These are phyloP conservation scores for Aspergillus bertholletiae DNA, from an alignment of 495 filamentous ascomycete genomes.

Conservation along the genomic window DNA sequence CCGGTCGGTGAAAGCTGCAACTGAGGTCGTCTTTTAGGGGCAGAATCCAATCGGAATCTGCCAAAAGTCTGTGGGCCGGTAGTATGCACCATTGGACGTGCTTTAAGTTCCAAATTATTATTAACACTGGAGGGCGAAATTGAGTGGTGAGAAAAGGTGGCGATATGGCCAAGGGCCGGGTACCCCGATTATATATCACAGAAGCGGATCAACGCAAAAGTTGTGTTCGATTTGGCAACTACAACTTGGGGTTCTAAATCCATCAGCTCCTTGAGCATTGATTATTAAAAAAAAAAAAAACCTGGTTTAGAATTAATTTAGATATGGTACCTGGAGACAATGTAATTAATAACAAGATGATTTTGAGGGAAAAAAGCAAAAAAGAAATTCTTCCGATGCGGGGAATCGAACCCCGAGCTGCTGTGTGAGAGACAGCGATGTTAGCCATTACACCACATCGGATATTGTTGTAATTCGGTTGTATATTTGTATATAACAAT, in stretches of 20 bases:
- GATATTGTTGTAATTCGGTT: neutral
- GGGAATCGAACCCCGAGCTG: conserved; percentile 34
- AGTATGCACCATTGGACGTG: too few relatives aligned
- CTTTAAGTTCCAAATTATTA: too few relatives aligned
- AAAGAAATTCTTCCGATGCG: conserved; percentile 16
- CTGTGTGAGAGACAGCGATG: conserved; percentile 28
- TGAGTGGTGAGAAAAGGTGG: too few relatives aligned
- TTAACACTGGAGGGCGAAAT: too few relatives aligned
- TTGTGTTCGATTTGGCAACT: too few relatives aligned
- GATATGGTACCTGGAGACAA: neutral
- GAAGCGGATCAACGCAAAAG: too few relatives aligned
- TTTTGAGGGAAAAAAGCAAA: neutral
- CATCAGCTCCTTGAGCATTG: too few relatives aligned
- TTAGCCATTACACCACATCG: conserved; percentile 32
- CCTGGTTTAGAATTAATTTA: neutral
- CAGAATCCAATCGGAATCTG: neutral
- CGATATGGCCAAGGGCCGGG: too few relatives aligned
- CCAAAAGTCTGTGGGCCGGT: neutral
- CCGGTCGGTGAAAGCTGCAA: neutral
- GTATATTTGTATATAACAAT: too few relatives aligned
- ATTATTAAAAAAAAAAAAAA: neutral
- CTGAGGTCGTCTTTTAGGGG: neutral
- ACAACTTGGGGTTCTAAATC: too few relatives aligned
- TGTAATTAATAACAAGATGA: neutral
- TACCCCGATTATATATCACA: too few relatives aligned